phyloP scores from a whole-genome alignment of 2,329 filamentous ascomycete genomes.

The Apiospora rasikravindrae region DNA sequence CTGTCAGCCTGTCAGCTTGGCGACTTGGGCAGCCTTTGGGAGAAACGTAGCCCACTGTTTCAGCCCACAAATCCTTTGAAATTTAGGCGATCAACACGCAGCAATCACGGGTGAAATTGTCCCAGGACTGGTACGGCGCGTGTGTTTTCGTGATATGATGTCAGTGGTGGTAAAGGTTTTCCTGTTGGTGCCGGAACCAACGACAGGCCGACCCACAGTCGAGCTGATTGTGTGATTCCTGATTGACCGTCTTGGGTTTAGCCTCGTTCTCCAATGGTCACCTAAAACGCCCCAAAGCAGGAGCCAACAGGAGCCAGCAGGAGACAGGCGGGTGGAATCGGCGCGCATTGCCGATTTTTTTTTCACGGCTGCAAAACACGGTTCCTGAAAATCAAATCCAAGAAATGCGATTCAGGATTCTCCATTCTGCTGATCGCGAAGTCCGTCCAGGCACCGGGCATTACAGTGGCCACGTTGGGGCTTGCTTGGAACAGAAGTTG shows the following conservation, averaged over 20 bases:
- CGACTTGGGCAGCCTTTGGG: neutral
- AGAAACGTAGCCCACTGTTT: neutral
- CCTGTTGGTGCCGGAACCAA: conserved; percentile 1
- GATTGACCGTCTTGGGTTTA: neutral
- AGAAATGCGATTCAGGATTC: conserved; percentile 3
- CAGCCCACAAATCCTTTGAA: neutral
- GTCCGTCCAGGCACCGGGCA: neutral
- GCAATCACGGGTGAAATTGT: conserved; percentile 14
- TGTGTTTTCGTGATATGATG: conserved; percentile 5
- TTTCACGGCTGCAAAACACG: neutral
- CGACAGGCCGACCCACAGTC: conserved; percentile 3
- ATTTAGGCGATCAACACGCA: neutral
- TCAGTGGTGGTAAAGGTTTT: conserved; percentile 15
- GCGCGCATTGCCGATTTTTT: neutral
- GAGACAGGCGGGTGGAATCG: neutral
- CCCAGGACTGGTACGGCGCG: conserved; percentile 6
- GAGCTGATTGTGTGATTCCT: neutral
- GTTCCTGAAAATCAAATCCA: neutral
- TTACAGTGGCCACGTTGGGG: neutral
- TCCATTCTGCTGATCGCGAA: neutral
- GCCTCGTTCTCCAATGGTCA: neutral
- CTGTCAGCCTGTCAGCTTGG: conserved; percentile 1
- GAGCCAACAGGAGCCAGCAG: neutral
- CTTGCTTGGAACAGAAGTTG: neutral
- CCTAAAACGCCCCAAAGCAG: neutral